Percentiles rank a stretch among this genome's conserved stretches.
Conservation (phyloP, 768 basidiomycete genomes). For the Dendrothele bispora region DNA sequence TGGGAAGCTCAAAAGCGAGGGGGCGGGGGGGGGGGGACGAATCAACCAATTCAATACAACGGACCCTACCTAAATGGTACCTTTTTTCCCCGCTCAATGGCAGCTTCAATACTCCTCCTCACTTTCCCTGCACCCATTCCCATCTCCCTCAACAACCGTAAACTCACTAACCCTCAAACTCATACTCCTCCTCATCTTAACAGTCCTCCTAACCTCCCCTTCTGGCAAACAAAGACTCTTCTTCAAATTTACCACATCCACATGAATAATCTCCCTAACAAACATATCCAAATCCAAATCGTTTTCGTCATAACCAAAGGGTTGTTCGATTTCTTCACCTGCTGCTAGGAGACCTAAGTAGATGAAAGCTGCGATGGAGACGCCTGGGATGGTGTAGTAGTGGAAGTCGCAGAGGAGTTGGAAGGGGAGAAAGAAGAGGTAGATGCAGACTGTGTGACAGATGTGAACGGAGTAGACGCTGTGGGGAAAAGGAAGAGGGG, state of each 20-base stretch:
- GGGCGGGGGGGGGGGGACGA: too few relatives aligned
- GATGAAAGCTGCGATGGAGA: constrained; percentile 65
- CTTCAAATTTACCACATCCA: constrained; percentile 36
- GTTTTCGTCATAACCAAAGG: constrained; percentile 40
- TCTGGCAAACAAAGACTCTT: constrained; percentile 26
- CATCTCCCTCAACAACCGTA: too few relatives aligned
- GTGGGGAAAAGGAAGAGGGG: constrained; percentile 43
- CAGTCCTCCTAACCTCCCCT: too few relatives aligned
- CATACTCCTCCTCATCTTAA: too few relatives aligned
- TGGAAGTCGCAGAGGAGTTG: constrained; percentile 63
- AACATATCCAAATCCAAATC: constrained; percentile 46
- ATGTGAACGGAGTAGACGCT: constrained; percentile 45
- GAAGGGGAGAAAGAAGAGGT: constrained; percentile 77
- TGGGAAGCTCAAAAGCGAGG: too few relatives aligned
- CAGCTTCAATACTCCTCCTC: too few relatives aligned
- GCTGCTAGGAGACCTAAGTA: constrained; percentile 78
- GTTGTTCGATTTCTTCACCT: constrained; percentile 70
- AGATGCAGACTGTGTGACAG: constrained; percentile 66
- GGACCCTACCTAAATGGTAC: too few relatives aligned
- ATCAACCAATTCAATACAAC: too few relatives aligned
- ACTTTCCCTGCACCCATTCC: too few relatives aligned
- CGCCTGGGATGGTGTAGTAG: constrained; percentile 68
- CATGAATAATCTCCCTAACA: constrained; percentile 34
- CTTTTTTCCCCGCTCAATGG: too few relatives aligned
- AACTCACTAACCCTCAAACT: too few relatives aligned